These are phyloP conservation scores for Paradendryphiella salina DNA, from an alignment of 2,329 filamentous ascomycete genomes.

Conservation along the genomic window DNA sequence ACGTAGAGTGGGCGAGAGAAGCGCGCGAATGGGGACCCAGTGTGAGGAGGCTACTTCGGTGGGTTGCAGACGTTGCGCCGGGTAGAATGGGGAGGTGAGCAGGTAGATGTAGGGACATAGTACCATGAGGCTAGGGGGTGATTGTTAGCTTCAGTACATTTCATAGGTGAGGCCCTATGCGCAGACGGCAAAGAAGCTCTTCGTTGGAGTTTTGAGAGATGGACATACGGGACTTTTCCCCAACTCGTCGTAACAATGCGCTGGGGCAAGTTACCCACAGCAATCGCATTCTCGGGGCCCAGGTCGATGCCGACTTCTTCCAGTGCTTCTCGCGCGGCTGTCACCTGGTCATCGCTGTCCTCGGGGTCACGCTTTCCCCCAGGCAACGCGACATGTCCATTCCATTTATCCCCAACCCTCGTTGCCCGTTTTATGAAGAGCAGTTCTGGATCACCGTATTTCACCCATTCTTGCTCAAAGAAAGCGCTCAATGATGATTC, in stretches of 20 bases:
- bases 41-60: conserved; percentile 69
- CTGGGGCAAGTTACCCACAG: conserved; percentile 66
- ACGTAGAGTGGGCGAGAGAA: conserved; percentile 63
- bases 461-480: conserved; percentile 67
- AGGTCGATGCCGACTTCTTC: conserved; percentile 70
- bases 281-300: conserved; percentile 50
- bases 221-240: conserved; percentile 63
- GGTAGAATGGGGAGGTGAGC: conserved; percentile 59
- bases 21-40: conserved; percentile 67
- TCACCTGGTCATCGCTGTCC: conserved; percentile 64
- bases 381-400: conserved; percentile 68
- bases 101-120: conserved; percentile 71
- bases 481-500: conserved; percentile 58
- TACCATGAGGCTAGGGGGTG: conserved; percentile 62
- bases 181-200: no score
- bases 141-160: not conserved
- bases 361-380: conserved; percentile 68
- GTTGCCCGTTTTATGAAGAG: conserved; percentile 72
- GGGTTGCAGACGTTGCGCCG: conserved; percentile 65
- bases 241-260: conserved; percentile 67
- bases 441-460: conserved; percentile 67
- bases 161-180: not conserved
- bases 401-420: conserved; percentile 68
- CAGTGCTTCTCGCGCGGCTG: conserved; percentile 65
- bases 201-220: no score